These are phyloP conservation scores for Petasospora fabianii DNA, from an alignment of 1,139 yeast species.

Conservation along the genomic window DNA sequence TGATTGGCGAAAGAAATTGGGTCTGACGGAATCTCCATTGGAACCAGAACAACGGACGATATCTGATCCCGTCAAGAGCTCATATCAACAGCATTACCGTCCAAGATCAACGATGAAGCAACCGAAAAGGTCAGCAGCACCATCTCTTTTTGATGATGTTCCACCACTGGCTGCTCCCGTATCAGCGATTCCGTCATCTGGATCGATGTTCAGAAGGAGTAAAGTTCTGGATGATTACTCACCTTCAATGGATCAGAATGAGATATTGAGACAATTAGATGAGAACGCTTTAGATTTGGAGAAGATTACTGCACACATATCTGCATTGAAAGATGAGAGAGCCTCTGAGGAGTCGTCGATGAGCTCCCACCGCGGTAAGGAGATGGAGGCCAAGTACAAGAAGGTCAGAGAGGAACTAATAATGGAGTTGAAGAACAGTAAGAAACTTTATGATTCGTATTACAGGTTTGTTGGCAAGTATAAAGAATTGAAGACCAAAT, in stretches of 20 bases:
- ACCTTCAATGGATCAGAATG: slow-evolving; percentile 13
- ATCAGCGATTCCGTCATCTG: not conserved
- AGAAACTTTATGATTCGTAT: slow-evolving; percentile 35
- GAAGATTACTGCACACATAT: slow-evolving; percentile 19
- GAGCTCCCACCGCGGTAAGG: not conserved
- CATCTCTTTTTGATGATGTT: not conserved
- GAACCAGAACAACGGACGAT: too few species aligned
- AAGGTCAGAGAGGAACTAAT: slow-evolving; percentile 30
- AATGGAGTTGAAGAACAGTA: slow-evolving; percentile 31
- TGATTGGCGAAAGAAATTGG: slow-evolving; percentile 8
- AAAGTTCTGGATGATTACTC: slow-evolving; percentile 3
- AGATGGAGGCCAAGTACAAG: slow-evolving; percentile 28
- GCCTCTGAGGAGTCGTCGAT: not conserved
- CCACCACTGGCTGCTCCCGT: not conserved
- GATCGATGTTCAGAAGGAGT: slow-evolving; percentile 2
- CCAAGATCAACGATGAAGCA: too few species aligned
- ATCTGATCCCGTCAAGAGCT: too few species aligned
- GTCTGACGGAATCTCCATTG: not conserved
- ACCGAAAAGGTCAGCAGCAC: too few species aligned
- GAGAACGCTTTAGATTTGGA: slow-evolving; percentile 27
- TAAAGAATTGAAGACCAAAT: slow-evolving; percentile 33
- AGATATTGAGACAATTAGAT: slow-evolving; percentile 21
- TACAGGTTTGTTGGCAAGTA: slow-evolving; percentile 41
- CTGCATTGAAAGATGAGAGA: slow-evolving; percentile 18
- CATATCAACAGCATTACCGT: too few species aligned